A percentile compares a stretch with the other conserved stretches of the same genome.
Evolutionary conservation across 2,329 filamentous ascomycete genomes (phyloP).

Genomic region (Ophiostoma ulmi): DNA sequence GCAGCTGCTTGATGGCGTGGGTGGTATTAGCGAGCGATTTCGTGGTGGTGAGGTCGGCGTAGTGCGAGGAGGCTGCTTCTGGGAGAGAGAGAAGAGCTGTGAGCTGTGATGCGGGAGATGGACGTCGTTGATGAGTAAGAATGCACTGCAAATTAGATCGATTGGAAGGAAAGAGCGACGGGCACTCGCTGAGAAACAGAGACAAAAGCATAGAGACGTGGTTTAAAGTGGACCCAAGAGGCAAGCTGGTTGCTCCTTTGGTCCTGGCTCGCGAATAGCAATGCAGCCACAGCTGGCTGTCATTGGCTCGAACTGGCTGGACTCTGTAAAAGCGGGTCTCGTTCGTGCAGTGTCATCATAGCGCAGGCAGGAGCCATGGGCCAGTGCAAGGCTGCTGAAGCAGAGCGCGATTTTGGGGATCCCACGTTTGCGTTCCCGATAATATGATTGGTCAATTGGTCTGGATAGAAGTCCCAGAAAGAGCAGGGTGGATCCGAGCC

Average conservation of each 20-base stretch:
- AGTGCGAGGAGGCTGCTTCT: neutral
- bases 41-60: neutral
- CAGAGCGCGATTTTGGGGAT: constrained; percentile 19
- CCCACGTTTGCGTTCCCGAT: constrained; percentile 13
- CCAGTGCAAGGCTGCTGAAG: constrained; percentile 16
- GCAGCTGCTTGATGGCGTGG: neutral
- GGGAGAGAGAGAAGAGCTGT: neutral
- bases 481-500: neutral
- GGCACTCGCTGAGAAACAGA: neutral
- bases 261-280: neutral
- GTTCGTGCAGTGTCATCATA: constrained; percentile 1
- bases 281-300: neutral
- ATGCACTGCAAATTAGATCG: constrained; percentile 1
- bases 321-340: neutral
- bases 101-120: neutral
- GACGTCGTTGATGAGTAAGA: constrained; percentile 13
- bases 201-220: neutral
- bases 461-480: neutral
- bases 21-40: neutral
- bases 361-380: neutral
- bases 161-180: neutral
- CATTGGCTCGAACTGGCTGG: neutral
- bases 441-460: constrained; percentile 23
- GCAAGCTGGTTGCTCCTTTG: constrained; percentile 8
- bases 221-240: neutral